A percentile compares a stretch with the other conserved stretches of the same genome.
phyloP scores from a whole-genome alignment of 352 stramenopile genomes.

The Aphanomyces invadans region DNA sequence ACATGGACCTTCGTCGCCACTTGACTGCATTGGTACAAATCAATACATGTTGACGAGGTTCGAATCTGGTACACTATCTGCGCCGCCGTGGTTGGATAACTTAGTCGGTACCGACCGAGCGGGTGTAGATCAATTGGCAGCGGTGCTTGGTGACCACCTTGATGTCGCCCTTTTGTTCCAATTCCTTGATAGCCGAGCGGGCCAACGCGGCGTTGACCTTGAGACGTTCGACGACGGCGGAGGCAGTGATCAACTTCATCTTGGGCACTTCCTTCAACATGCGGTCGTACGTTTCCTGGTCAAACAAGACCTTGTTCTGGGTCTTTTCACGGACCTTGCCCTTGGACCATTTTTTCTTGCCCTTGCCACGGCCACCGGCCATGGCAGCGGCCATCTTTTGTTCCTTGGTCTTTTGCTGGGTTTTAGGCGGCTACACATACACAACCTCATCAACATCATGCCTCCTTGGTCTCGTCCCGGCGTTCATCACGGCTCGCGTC shows the following conservation, averaged over 20 bases:
- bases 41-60: constrained; percentile 13
- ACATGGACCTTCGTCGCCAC: too few relatives aligned
- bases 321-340: constrained; percentile 99
- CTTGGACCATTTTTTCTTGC: constrained; percentile 99
- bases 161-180: constrained; percentile 96
- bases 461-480: too few relatives aligned
- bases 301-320: constrained; percentile 99
- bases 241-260: constrained; percentile 99
- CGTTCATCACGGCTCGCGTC: too few relatives aligned
- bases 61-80: constrained; percentile 2
- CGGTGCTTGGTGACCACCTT: constrained; percentile 91
- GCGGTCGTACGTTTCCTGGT: constrained; percentile 98
- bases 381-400: constrained; percentile 99
- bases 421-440: constrained; percentile 90
- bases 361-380: constrained; percentile 96
- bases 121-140: constrained; percentile 98
- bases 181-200: constrained; percentile 92
- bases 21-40: too few relatives aligned
- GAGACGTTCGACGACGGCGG: constrained; percentile 97
- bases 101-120: constrained; percentile 68
- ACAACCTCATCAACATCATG: constrained; percentile 2
- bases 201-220: constrained; percentile 99
- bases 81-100: not conserved
- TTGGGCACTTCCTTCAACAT: constrained; percentile 98
- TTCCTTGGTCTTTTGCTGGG: constrained; percentile 99